Evolutionary conservation across 768 basidiomycete genomes (phyloP).

Genomic region (Lenzites betulinus): DNA sequence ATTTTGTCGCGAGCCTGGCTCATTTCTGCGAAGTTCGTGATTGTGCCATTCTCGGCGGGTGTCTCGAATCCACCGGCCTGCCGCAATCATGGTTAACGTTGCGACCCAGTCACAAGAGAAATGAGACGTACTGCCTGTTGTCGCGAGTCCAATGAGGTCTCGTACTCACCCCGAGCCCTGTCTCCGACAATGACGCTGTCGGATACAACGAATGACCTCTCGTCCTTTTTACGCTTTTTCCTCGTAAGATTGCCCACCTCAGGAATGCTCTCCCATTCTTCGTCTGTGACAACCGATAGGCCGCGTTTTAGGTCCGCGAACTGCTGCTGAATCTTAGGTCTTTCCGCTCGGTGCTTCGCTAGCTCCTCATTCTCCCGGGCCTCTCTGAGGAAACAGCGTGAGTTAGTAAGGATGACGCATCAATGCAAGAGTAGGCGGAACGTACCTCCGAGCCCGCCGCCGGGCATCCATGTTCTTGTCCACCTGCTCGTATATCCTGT

Average conservation of each 20-base stretch:
- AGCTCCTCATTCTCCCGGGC: constrained; percentile 73
- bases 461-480: constrained; percentile 90
- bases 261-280: constrained; percentile 93
- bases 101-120: not conserved
- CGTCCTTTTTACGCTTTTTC: constrained; percentile 86
- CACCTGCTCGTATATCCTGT: constrained; percentile 91
- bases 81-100: not conserved
- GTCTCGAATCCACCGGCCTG: constrained; percentile 78
- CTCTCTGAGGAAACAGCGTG: constrained; percentile 50
- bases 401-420: constrained; percentile 31
- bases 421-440: not conserved
- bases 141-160: constrained; percentile 70
- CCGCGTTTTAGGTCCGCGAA: constrained; percentile 95
- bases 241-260: constrained; percentile 96
- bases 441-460: constrained; percentile 76
- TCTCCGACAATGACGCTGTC: constrained; percentile 93
- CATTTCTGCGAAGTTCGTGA: constrained; percentile 95
- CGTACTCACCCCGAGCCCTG: constrained; percentile 69
- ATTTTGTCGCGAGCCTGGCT: constrained; percentile 97
- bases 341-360: constrained; percentile 77
- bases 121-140: constrained; percentile 68
- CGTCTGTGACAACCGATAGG: constrained; percentile 80
- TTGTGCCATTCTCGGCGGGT: constrained; percentile 73
- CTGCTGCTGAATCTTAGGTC: constrained; percentile 94
- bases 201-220: constrained; percentile 85